Evolutionary conservation across 2,329 filamentous ascomycete genomes (phyloP).

Genomic region (Aspergillus transmontanensis): DNA sequence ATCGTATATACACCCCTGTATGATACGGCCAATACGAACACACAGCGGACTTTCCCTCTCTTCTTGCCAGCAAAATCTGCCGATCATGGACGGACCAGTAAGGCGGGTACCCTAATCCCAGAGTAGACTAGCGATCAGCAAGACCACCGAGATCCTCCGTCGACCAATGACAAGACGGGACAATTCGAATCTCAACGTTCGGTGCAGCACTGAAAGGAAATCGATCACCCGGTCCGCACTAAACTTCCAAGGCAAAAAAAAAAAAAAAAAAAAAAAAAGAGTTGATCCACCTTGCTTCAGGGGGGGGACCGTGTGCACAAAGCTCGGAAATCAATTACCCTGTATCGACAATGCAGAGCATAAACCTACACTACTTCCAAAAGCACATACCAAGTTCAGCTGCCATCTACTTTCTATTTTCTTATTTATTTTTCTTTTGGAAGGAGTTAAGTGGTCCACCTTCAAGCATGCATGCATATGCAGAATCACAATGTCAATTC

Average conservation of each 20-base stretch:
- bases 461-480: background rate
- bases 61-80: background rate
- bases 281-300: background rate
- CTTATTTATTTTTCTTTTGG: no score
- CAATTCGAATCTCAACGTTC: slow-evolving; percentile 18
- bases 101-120: slow-evolving; percentile 20
- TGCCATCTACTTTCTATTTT: no score
- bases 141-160: slow-evolving; percentile 22
- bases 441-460: no score
- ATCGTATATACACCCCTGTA: no score
- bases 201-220: slow-evolving; percentile 7
- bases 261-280: no score
- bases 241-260: background rate
- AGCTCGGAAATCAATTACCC: background rate
- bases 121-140: slow-evolving; percentile 11
- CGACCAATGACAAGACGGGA: slow-evolving; percentile 13
- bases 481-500: slow-evolving; percentile 1
- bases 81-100: slow-evolving; percentile 25
- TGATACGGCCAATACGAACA: no score
- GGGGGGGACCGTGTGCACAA: background rate
- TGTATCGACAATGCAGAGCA: no score
- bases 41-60: no score
- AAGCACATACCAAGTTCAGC: no score
- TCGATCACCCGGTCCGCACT: slow-evolving; percentile 11
- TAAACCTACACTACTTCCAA: no score